Evolutionary conservation across 2,329 filamentous ascomycete genomes (phyloP).

Genomic region (Hypoxylon sp.): DNA sequence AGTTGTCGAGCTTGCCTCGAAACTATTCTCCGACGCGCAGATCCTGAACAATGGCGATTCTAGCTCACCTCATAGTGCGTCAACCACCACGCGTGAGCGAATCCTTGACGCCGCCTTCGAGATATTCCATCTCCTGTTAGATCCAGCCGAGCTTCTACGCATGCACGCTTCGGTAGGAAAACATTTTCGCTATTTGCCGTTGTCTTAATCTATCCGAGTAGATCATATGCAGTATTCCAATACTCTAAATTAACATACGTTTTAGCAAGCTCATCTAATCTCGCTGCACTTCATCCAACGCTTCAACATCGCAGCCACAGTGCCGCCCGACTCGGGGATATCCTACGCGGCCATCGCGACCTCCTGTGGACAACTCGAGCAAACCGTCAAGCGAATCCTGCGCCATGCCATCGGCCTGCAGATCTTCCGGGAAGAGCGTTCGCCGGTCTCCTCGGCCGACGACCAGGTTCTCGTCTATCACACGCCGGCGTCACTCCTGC

Average conservation of each 20-base stretch:
- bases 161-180: conserved; percentile 5
- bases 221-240: too few species aligned
- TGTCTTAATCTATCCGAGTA: background rate
- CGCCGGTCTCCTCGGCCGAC: background rate
- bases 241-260: background rate
- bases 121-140: conserved; percentile 5
- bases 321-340: background rate
- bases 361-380: conserved; percentile 2
- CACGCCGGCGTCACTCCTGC: conserved; percentile 6
- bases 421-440: conserved; percentile 3
- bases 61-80: background rate
- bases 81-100: conserved; percentile 1
- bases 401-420: background rate
- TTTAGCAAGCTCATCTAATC: conserved; percentile 5
- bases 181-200: background rate
- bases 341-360: background rate
- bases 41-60: background rate
- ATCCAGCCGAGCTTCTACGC: conserved; percentile 7
- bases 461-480: background rate
- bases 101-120: conserved; percentile 8
- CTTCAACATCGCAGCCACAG: conserved; percentile 2
- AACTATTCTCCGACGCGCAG: conserved; percentile 3
- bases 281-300: conserved; percentile 8
- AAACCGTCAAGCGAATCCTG: conserved; percentile 1
- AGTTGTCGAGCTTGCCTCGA: background rate